Conservation (phyloP, 2,329 filamentous ascomycete species). For the Cladosporium sp. region DNA sequence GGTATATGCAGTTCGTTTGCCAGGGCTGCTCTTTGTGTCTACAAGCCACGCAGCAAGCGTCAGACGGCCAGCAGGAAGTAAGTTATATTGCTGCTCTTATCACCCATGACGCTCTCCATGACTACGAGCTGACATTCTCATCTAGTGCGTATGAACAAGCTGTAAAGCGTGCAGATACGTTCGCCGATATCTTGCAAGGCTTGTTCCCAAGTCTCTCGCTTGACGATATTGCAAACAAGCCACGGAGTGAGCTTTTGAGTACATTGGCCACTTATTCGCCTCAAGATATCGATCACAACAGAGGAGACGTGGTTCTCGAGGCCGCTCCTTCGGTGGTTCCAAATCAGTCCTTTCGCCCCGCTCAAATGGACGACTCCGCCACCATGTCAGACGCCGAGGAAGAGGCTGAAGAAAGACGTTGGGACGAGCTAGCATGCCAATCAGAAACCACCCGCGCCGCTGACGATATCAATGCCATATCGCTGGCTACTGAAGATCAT, state of each 20-base stretch:
- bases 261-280: background rate
- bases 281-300: background rate
- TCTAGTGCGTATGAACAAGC: background rate
- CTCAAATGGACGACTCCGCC: background rate
- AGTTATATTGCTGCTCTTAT: too few species aligned
- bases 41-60: background rate
- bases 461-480: slow-evolving; percentile 1
- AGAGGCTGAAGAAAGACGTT: background rate
- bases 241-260: background rate
- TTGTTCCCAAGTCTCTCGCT: background rate
- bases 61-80: background rate
- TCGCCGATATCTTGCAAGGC: background rate
- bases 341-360: background rate
- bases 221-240: background rate
- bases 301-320: background rate
- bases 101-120: too few species aligned
- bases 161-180: background rate
- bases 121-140: background rate
- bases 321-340: background rate
- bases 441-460: background rate
- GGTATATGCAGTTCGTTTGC: background rate
- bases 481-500: background rate
- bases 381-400: background rate
- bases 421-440: background rate
- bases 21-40: background rate